Evolutionary conservation across 139 green algal genomes (phyloP).

Genomic region (Gonium pectorale): DNA sequence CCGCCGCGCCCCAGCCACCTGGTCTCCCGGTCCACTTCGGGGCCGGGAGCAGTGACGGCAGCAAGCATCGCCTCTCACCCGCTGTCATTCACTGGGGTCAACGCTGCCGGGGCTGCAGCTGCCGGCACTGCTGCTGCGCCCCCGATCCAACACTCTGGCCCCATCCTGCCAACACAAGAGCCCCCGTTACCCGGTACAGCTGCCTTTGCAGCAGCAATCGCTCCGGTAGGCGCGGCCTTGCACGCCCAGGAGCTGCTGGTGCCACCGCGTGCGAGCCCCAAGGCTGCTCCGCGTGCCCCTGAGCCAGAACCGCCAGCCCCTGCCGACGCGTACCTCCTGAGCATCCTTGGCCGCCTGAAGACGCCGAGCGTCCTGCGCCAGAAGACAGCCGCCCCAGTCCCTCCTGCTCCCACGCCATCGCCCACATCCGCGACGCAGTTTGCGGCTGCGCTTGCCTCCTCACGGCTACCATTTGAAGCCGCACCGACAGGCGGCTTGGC

Average conservation of each 20-base stretch:
- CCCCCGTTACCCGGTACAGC: not conserved
- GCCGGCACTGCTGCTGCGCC: not conserved
- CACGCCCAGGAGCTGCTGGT: not conserved
- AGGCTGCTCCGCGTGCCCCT: not conserved
- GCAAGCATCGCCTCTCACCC: not conserved
- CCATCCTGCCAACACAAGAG: not conserved
- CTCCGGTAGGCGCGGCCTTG: not conserved
- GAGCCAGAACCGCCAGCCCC: not conserved
- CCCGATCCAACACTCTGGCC: not conserved
- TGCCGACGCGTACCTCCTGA: not conserved
- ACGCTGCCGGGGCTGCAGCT: not conserved
- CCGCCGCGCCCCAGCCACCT: not conserved
- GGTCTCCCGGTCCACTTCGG: not conserved
- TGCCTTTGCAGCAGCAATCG: not conserved
- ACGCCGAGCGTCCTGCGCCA: conserved; percentile 13
- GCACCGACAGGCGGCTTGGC: not conserved
- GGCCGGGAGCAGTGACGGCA: too few relatives aligned
- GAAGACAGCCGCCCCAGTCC: not conserved
- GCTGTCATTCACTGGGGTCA: not conserved
- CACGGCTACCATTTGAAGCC: not conserved
- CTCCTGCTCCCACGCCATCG: not conserved
- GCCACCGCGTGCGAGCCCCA: not conserved
- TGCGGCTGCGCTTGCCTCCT: not conserved
- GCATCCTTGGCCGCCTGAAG: conserved; percentile 32
- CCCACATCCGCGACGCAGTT: too few relatives aligned